Conservation (phyloP, 768 basidiomycete species). For the Lactarius pseudohatsudake region DNA sequence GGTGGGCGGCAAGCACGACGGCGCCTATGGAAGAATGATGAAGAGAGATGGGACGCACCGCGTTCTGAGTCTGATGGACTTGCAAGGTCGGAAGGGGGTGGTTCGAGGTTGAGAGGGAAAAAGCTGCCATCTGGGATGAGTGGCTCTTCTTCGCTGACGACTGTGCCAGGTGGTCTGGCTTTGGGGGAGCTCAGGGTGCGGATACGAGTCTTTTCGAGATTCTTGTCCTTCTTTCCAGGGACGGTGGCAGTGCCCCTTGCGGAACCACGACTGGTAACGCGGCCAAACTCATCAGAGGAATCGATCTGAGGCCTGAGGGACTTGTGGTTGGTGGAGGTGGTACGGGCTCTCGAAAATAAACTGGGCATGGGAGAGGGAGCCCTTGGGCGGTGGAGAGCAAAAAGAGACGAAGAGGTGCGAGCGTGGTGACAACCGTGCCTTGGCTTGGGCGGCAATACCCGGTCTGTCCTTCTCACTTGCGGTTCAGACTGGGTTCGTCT, state of each 20-base stretch:
- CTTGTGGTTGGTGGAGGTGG: constrained; percentile 49
- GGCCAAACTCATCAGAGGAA: constrained; percentile 64
- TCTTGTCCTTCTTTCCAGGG: constrained; percentile 36
- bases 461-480: neutral
- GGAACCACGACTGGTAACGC: constrained; percentile 50
- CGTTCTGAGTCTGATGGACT: constrained; percentile 27
- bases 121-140: constrained; percentile 39
- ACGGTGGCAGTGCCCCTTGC: constrained; percentile 36
- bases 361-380: constrained; percentile 56
- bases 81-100: constrained; percentile 28
- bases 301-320: constrained; percentile 32
- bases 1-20: neutral
- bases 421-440: constrained; percentile 6
- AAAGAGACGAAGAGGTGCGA: neutral
- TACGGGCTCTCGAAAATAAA: constrained; percentile 70
- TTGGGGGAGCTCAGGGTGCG: constrained; percentile 45
- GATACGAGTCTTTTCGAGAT: constrained; percentile 45
- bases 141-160: constrained; percentile 36
- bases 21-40: neutral
- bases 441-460: neutral
- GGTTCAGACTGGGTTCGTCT: neutral
- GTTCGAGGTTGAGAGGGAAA: constrained; percentile 38
- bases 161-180: constrained; percentile 39
- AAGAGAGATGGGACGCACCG: constrained; percentile 11
- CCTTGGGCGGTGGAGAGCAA: constrained; percentile 5